Base-by-base conservation (phyloP, 2,329 filamentous ascomycete species). In the Neofusicoccum parvum region DNA sequence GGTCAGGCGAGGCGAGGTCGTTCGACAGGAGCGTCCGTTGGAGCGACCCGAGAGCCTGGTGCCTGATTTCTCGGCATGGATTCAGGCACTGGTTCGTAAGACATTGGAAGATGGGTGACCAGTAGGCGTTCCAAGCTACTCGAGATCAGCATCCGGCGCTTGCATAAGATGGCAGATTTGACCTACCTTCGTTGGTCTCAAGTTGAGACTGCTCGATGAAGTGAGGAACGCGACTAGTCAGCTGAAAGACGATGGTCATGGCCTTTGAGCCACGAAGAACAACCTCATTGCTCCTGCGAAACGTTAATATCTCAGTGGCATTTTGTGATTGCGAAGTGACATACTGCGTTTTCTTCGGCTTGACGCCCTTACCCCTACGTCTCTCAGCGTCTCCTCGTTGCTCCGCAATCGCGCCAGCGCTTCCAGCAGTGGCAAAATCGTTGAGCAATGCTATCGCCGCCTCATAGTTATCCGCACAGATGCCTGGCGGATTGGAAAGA, bases 391-490 rank as follows among this genome's bases (percentile, higher is more conserved):
- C 90, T 64, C 85, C 81, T 69, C 88, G 86, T 69, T 92, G 90
- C 75, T 96, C 90, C 41, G 88, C 83, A 3, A 85, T 79, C 10
- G 90, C 88, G 7, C 89, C 90, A 10, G 94, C 82, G 70, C 89
- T 91, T 51, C 90, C 94, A 34, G 91, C 90, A 6, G 90, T 91
- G 3, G 95, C 92, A 78, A 98, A 98, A 67, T 94, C 91, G 71
- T 96, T 96, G 27, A 97, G 85, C 23, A 99, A 82, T 36, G 86
- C 84, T 64, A 99, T 89, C 3, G 92, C 91, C 23, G 92, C 89
- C 74, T 97, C 93, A 72, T 98, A 99, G 71, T 99, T 99, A 74
- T 98, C 95, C 27, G 94, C 92, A 67, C 93, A 94, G 59, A 99
- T 91, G 5, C 94, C 91, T 14, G 91, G 89, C 17, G 90, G 90